phyloP scores from a whole-genome alignment of 2,329 filamentous ascomycete genomes.

The Colletotrichum tropicicola region DNA sequence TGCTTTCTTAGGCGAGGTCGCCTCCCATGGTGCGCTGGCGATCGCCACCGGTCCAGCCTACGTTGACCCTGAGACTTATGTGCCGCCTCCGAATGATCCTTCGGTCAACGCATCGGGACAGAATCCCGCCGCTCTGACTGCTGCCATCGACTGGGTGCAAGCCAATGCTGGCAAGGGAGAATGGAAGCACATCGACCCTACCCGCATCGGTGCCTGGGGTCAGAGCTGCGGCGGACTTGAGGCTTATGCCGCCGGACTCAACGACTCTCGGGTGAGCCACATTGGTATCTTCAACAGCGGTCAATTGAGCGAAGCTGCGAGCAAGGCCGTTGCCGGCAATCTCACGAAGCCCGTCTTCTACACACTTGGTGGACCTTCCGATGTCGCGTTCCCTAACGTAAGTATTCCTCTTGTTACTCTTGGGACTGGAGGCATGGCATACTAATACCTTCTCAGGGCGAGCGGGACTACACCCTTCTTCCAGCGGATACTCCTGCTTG shows the following conservation, averaged over 20 bases:
- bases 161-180: slow-evolving; percentile 11
- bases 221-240: slow-evolving; percentile 20
- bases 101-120: neutral
- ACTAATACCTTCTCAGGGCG: neutral
- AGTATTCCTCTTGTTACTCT: neutral
- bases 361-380: neutral
- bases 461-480: slow-evolving; percentile 5
- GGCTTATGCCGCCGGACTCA: slow-evolving; percentile 2
- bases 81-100: neutral
- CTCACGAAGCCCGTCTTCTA: slow-evolving; percentile 17
- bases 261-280: slow-evolving; percentile 1
- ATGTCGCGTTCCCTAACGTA: slow-evolving; percentile 2
- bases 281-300: slow-evolving; percentile 24
- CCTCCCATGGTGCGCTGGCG: neutral
- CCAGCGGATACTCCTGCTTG: slow-evolving; percentile 6
- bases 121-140: slow-evolving; percentile 7
- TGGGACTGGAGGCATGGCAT: neutral
- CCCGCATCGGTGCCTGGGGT: slow-evolving; percentile 20
- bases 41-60: neutral
- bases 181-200: slow-evolving; percentile 15
- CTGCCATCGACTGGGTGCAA: slow-evolving; percentile 14
- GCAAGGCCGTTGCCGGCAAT: neutral
- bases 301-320: neutral
- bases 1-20: neutral
- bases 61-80: slow-evolving; percentile 10